Evolutionary conservation across 345 rosid genomes (phyloP), one percentile per base, ranked within the genome.

Genomic region (Eucalyptus decipiens): DNA sequence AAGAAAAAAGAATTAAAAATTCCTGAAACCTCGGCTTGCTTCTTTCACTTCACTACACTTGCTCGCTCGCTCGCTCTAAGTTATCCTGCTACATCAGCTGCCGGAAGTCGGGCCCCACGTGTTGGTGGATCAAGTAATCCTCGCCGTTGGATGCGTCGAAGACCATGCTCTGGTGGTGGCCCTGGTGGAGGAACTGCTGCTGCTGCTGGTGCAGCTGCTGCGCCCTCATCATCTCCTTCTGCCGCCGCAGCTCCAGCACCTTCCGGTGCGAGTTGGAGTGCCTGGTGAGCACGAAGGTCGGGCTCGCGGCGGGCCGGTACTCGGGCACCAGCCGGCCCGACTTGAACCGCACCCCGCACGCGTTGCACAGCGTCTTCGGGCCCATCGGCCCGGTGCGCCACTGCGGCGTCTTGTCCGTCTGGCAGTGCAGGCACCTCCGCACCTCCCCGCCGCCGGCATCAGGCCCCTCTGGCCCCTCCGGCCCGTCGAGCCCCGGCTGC

Each of bases 381-480:
- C 97, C 98, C 95, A 96, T 92, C 8, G 98, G 98, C 21, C 98
- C 98, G 7, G 98, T 96, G 81, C 98, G 89, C 98, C 98, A 96
- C 91, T 96, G 98, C 34, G 98, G 98, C 26, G 98, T 96, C 94
- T 94, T 96, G 93, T 96, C 97, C 11, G 96, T 95, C 37, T 95
- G 94, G 50, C 98, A 96, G 88, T 96, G 98, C 88, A 96, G 92
- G 88, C 97, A 95, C 88, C 86, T 95, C 89, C 97, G 90, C 0
- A 93, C 94, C 45, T 94, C 95, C 28, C 88, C 92, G 54, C 47
- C 89, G 9, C 62, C 62, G 13, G 6, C 62, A 5, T 23, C 30
- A 26, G 30, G 14, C 13, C 28, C 62, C 1, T 56, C 62, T 5
- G 87, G 89, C 5, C 40, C 88, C 4, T 72, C 91, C 28, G 89